Evolutionary conservation across 306 rosid genomes (phyloP).

Genomic region (Sindora glabra): DNA sequence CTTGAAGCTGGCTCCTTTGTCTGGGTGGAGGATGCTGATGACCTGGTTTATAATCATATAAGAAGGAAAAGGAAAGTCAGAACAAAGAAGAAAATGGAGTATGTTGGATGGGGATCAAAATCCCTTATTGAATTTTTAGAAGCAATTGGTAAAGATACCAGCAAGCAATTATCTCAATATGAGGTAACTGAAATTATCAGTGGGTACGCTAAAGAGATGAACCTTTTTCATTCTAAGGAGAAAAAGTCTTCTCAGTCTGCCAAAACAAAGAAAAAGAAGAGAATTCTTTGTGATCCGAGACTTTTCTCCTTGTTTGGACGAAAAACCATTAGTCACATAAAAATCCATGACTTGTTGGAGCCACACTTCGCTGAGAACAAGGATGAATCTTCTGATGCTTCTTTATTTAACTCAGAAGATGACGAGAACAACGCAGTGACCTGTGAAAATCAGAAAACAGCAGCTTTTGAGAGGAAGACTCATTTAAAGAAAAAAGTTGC

Average conservation of each 20-base stretch:
- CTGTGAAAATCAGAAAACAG: constrained; percentile 13
- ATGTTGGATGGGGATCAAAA: constrained; percentile 71
- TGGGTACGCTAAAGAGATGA: constrained; percentile 39
- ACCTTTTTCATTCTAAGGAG: constrained; percentile 39
- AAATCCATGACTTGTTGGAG: constrained; percentile 54
- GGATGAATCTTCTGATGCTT: constrained; percentile 28
- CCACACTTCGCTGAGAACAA: constrained; percentile 52
- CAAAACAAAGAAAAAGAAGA: constrained; percentile 72
- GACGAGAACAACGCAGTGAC: constrained; percentile 13
- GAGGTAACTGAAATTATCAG: constrained; percentile 45
- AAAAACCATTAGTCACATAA: constrained; percentile 51
- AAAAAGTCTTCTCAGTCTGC: too few relatives aligned
- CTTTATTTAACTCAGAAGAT: constrained; percentile 26
- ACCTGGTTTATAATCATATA: constrained; percentile 10
- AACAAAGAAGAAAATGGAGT: constrained; percentile 45
- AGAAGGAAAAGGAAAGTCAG: constrained; percentile 36
- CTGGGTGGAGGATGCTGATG: constrained; percentile 35
- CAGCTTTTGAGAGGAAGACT: constrained; percentile 16
- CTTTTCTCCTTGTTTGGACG: constrained; percentile 57
- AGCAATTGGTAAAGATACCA: constrained; percentile 54
- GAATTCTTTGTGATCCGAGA: constrained; percentile 49
- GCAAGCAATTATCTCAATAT: constrained; percentile 34
- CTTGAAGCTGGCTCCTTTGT: background rate
- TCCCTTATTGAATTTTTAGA: constrained; percentile 48
- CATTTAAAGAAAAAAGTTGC: constrained; percentile 15